Conservation (phyloP, 2,329 filamentous ascomycete genomes). For the Calonectria pseudoreteaudii region DNA sequence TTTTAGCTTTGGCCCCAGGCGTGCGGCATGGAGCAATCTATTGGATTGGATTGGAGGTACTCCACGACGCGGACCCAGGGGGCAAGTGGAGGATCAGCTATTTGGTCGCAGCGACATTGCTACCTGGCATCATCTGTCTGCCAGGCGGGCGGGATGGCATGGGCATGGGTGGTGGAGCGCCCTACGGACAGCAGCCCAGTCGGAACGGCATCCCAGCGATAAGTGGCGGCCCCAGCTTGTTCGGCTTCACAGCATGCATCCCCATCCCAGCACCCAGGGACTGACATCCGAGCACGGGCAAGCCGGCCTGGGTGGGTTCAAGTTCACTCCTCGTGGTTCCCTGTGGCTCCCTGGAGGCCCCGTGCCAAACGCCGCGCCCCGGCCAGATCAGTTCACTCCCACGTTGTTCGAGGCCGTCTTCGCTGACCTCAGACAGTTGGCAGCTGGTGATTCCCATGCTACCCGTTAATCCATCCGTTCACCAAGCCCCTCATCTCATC, state of each 20-base stretch:
- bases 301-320: constrained; percentile 11
- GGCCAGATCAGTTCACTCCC: constrained; percentile 32
- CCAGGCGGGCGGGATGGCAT: constrained; percentile 6
- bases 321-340: constrained; percentile 5
- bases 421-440: constrained; percentile 37
- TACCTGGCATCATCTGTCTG: constrained; percentile 22
- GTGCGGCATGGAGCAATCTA: constrained; percentile 15
- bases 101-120: constrained; percentile 12
- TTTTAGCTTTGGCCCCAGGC: constrained; percentile 19
- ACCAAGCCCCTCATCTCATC: constrained; percentile 18
- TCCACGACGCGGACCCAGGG: constrained; percentile 2
- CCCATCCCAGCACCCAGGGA: neutral
- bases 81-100: constrained; percentile 24
- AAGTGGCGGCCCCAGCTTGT: constrained; percentile 24
- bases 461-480: constrained; percentile 1
- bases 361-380: constrained; percentile 19
- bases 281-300: constrained; percentile 18
- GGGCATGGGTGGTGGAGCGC: constrained; percentile 5
- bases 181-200: constrained; percentile 9
- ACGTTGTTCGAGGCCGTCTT: constrained; percentile 25
- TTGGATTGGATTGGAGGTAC: constrained; percentile 12
- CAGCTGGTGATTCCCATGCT: constrained; percentile 34
- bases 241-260: constrained; percentile 17
- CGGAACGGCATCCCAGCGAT: constrained; percentile 21
- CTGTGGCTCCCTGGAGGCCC: constrained; percentile 17